Conservation (phyloP, 2,329 filamentous ascomycete genomes). For the Colletotrichum tofieldiae region DNA sequence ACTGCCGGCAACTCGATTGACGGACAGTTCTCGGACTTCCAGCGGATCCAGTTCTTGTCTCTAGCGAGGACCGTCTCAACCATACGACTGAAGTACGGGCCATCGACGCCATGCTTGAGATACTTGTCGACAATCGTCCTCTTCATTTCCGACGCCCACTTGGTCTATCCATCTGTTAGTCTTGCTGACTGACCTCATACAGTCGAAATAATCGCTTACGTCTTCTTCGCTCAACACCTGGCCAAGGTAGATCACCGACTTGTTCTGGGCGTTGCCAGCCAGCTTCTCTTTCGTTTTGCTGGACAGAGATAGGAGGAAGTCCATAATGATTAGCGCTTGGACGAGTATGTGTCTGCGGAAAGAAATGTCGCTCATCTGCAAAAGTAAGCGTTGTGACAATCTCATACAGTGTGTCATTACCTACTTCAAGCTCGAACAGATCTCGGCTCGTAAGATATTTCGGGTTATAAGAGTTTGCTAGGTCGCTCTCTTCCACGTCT, state of each 20-base stretch:
- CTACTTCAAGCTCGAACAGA: slow-evolving; percentile 90
- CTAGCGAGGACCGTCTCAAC: slow-evolving; percentile 95
- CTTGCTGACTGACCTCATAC: background rate
- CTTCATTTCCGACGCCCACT: slow-evolving; percentile 88
- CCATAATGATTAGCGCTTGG: slow-evolving; percentile 93
- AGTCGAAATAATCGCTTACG: slow-evolving; percentile 65
- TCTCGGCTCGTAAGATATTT: slow-evolving; percentile 99
- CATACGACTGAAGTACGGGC: slow-evolving; percentile 95
- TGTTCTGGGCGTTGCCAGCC: slow-evolving; percentile 79
- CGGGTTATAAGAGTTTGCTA: slow-evolving; percentile 88
- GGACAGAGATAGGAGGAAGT: slow-evolving; percentile 94
- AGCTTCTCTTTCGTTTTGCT: slow-evolving; percentile 86
- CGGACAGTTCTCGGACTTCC: slow-evolving; percentile 96
- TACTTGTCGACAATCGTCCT: slow-evolving; percentile 84
- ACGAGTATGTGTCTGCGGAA: slow-evolving; percentile 96
- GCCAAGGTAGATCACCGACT: slow-evolving; percentile 86
- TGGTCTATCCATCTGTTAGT: slow-evolving; percentile 66
- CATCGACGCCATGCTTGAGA: slow-evolving; percentile 84
- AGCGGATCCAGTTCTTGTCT: slow-evolving; percentile 99
- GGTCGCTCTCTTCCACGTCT: slow-evolving; percentile 65
- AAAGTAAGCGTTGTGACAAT: slow-evolving; percentile 44
- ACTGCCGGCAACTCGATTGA: slow-evolving; percentile 85
- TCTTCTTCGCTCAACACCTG: slow-evolving; percentile 87
- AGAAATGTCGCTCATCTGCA: slow-evolving; percentile 89
- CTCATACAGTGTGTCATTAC: slow-evolving; percentile 55